Evolutionary conservation across 2,329 filamentous ascomycete species (phyloP), one percentile per base, ranked within the genome.

Genomic region (Pseudohalonectria lignicola): DNA sequence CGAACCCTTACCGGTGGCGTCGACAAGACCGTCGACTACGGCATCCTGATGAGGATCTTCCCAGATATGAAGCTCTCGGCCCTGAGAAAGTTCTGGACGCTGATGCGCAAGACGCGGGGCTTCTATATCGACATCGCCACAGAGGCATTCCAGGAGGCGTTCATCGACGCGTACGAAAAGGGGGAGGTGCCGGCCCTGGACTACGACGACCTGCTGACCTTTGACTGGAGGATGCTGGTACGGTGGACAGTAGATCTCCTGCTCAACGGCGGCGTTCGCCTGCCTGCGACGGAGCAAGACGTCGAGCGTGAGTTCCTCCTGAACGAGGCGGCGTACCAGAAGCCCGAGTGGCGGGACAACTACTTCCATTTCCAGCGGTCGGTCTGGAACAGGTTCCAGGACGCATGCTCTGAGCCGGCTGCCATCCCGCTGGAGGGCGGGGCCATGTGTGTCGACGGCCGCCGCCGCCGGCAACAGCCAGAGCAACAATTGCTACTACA

Each of bases 201-300:
- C 52, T 83, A 74, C 45, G 67, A 82, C 36, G 60, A 81, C 33
- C 65, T 77, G 1, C 54, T 70, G 29, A 66, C 69, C 2, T 86
- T 85, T 42, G 79, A 88, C 50, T 87, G 84, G 82, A 58, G 63
- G 9, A 56, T 54, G 4, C 56, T 88, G 5, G 69, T 87, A 34
- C 63, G 69, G 26, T 90, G 84, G 84, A 70, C 78, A 1, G 61
- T 75, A 45, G 63, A 67, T 17, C 70, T 74, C 4, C 57, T 66
- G 18, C 59, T 59, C 1, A 56, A 64, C 21, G 60, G 67, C 39
- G 62, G 63, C 1, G 49, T 69, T 25, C 53, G 63, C 17, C 62
- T 80, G 2, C 76, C 75, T 2, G 51, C 53, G 3, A 63, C 64
- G 1, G 61, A 65, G 32, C 48, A 55, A 11, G 53, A 54, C n/a